Percentiles rank a stretch among this genome's conserved stretches.
Evolutionary conservation across 148 eudicot genomes (phyloP).

Genomic region (Rhododendron griersonianum): DNA sequence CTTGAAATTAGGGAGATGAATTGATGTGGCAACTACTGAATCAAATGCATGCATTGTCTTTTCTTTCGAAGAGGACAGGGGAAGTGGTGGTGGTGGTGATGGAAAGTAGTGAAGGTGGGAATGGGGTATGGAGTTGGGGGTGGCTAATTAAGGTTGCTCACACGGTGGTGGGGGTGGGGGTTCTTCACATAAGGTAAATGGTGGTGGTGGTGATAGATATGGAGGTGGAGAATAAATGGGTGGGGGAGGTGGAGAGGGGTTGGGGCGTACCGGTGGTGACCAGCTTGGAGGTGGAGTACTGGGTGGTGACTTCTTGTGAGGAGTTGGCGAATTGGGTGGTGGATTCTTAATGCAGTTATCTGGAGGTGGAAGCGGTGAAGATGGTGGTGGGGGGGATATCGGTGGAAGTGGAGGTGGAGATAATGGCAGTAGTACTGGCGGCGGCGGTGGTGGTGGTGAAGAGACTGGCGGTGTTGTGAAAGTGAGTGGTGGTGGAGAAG

Average conservation of each 20-base stretch:
- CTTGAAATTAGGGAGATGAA: not conserved
- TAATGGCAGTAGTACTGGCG: not conserved
- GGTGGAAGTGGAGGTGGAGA: not conserved
- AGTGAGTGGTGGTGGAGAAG: not conserved
- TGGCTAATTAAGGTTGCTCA: not conserved
- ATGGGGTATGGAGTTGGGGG: not conserved
- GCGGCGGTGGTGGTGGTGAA: not conserved
- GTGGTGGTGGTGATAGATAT: not conserved
- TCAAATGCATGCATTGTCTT: not conserved
- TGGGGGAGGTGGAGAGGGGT: not conserved
- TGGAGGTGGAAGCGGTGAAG: not conserved
- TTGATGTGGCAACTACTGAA: not conserved
- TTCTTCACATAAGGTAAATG: not conserved
- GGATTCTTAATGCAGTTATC: not conserved
- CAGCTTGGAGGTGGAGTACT: not conserved
- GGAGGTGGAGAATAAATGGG: not conserved
- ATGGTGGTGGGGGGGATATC: not conserved
- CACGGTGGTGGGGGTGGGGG: slow-evolving; percentile 6
- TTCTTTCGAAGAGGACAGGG: not conserved
- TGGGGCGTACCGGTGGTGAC: not conserved
- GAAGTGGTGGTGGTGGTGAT: not conserved
- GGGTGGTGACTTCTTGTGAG: not conserved
- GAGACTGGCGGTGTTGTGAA: not conserved
- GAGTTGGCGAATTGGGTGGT: not conserved
- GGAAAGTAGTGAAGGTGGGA: not conserved